A percentile compares a stretch with the other conserved stretches of the same genome.
Conservation (phyloP, 1,284 basidiomycete species). For the Ceratobasidium sp. region DNA sequence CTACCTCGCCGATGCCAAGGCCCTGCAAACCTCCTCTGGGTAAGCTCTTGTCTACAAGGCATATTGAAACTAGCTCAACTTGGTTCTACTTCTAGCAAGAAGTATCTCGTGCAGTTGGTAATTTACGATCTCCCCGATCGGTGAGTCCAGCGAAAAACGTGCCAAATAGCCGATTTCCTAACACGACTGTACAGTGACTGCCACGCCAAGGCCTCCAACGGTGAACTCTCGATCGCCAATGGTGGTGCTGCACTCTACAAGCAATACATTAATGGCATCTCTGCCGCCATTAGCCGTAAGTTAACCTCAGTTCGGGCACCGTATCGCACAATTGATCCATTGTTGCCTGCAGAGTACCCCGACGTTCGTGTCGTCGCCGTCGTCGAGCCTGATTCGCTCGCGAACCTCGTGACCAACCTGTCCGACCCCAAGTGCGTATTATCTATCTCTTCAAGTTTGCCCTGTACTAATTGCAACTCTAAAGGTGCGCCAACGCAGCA, state of each 20-base stretch:
- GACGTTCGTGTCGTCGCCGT: constrained; percentile 70
- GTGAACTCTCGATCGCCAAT: constrained; percentile 37
- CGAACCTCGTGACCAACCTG: constrained; percentile 70
- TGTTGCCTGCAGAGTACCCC: constrained; percentile 60
- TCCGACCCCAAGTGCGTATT: constrained; percentile 62
- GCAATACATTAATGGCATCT: constrained; percentile 69
- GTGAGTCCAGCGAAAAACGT: not conserved
- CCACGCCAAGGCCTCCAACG: constrained; percentile 41
- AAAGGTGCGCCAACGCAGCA: constrained; percentile 60
- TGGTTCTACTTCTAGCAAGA: constrained; percentile 47
- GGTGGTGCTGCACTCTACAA: constrained; percentile 59
- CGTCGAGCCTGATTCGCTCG: constrained; percentile 72
- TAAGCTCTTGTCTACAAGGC: constrained; percentile 45
- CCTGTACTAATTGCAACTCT: constrained; percentile 7
- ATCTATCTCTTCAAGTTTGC: not conserved
- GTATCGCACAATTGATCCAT: not conserved
- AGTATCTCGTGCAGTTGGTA: constrained; percentile 69
- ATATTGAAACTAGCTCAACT: not conserved
- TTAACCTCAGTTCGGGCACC: constrained; percentile 5
- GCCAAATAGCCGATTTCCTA: not conserved
- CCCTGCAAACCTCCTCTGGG: constrained; percentile 55
- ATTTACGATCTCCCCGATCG: constrained; percentile 71
- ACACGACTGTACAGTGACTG: constrained; percentile 15
- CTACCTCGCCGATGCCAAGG: constrained; percentile 65
- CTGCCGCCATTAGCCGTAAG: constrained; percentile 66